These are phyloP conservation scores for Cyclaneusma minus DNA, from an alignment of 2,329 filamentous ascomycete genomes.

Conservation along the genomic window DNA sequence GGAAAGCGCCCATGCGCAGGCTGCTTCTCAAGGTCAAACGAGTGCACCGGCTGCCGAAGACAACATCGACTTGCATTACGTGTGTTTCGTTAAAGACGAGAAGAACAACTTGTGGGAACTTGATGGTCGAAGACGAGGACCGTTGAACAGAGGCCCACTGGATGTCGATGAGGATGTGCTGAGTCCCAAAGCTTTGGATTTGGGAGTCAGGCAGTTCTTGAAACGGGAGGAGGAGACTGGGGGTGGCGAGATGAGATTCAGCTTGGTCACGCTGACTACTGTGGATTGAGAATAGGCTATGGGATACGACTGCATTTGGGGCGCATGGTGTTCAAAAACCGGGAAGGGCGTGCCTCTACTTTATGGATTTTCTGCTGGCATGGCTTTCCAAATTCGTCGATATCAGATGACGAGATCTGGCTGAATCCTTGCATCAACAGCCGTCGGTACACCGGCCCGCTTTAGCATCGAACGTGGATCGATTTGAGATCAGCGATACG, in stretches of 20 bases:
- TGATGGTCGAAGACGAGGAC: too few species aligned
- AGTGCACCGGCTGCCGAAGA: constrained; percentile 64
- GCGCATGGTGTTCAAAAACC: too few species aligned
- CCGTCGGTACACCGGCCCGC: too few species aligned
- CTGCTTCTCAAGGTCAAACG: constrained; percentile 65
- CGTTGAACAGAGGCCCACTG: constrained; percentile 27
- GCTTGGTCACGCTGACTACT: constrained; percentile 14
- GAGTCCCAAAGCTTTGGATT: constrained; percentile 56
- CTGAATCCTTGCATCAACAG: too few species aligned
- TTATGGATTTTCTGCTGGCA: too few species aligned
- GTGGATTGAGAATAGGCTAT: too few species aligned
- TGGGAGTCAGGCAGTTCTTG: constrained; percentile 36
- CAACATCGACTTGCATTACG: constrained; percentile 85
- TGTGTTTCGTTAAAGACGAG: constrained; percentile 72
- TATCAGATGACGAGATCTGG: too few species aligned
- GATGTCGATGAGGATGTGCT: constrained; percentile 51
- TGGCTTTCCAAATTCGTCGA: too few species aligned
- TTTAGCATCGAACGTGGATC: too few species aligned
- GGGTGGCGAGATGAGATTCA: constrained; percentile 16
- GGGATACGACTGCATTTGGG: too few species aligned
- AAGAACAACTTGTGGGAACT: constrained; percentile 41
- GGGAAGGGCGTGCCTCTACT: too few species aligned
- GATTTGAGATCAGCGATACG: too few species aligned
- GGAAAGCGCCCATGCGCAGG: constrained; percentile 64
- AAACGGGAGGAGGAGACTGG: constrained; percentile 13